Evolutionary conservation across 2,329 filamentous ascomycete species (phyloP).

Genomic region (Hymenoscyphus fructigenus): DNA sequence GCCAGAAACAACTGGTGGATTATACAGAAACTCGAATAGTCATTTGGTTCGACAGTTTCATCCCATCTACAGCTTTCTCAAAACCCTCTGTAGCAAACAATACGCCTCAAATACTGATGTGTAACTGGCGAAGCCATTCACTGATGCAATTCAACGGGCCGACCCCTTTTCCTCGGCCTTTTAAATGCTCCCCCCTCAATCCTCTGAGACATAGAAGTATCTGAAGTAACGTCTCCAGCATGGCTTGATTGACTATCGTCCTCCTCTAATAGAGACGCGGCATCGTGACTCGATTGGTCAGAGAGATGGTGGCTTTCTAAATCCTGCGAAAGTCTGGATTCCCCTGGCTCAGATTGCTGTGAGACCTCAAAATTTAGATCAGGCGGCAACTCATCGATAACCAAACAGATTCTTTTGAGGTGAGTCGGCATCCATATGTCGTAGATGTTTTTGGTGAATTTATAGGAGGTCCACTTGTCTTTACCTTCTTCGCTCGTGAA

Average conservation of each 20-base stretch:
- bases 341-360: slow-evolving; percentile 16
- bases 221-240: slow-evolving; percentile 10
- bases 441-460: slow-evolving; percentile 21
- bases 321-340: slow-evolving; percentile 19
- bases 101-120: neutral
- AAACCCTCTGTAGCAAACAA: neutral
- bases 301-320: slow-evolving; percentile 21
- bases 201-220: slow-evolving; percentile 11
- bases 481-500: slow-evolving; percentile 21
- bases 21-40: neutral
- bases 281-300: slow-evolving; percentile 13
- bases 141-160: slow-evolving; percentile 36
- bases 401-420: neutral
- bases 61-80: neutral
- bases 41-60: neutral
- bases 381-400: slow-evolving; percentile 31
- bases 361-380: slow-evolving; percentile 25
- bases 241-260: slow-evolving; percentile 8
- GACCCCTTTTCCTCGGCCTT: slow-evolving; percentile 24
- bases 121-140: neutral
- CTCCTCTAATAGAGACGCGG: slow-evolving; percentile 19
- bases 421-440: no score
- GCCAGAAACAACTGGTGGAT: no score
- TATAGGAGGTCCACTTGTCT: slow-evolving; percentile 31
- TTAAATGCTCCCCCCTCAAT: slow-evolving; percentile 12